Evolutionary conservation across 768 basidiomycete genomes (phyloP), one percentile per base, ranked within the genome.

Genomic region (Tylopilus plumbeoviolaceoides): DNA sequence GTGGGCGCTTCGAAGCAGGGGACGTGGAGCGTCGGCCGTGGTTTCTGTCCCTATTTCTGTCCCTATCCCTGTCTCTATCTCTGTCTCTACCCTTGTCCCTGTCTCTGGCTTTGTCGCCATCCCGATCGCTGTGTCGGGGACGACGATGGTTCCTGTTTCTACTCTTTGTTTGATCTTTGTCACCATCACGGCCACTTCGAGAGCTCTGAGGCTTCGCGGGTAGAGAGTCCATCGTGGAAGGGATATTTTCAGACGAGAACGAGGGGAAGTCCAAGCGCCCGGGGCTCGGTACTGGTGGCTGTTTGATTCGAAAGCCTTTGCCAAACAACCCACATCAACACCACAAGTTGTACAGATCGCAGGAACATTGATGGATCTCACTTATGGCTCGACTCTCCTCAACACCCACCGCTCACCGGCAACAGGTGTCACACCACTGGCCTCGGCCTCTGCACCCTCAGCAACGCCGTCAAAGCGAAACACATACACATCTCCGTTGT

Each of bases 251-350:
- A 17, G n/a, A 30, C 18, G 17, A 25, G 4, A 27, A 14, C 1
- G 28, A 30, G 10, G 8, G 28, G 7, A 10, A 30, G 28, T 30
- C 23, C 23, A 7, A 30, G 28, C 1, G 28, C 28, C 10, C 14
- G 33, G 14, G 14, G 33, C n/a, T n/a, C n/a, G n/a, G n/a, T n/a
- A n/a, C n/a, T n/a, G 28, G 51, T 45, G 57, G 48, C 64, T 67
- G 65, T 69, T 64, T 67, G 58, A 50, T 56, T 58, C 54, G 43
- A 59, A 69, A 48, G 65, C 51, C 18, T 44, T 59, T 61, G 62
- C 66, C 45, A 55, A 55, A 55, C 50, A 55, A 30, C 23, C 5
- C 42, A n/a, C n/a, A n/a, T n/a, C 27, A 28, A 6, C 14, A 31
- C 12, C 11, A n/a, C n/a, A n/a, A n/a, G n/a, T n/a, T n/a, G n/a